These are phyloP conservation scores for Apostasia ramifera DNA, from an alignment of 106 monocot species.

Conservation along the genomic window DNA sequence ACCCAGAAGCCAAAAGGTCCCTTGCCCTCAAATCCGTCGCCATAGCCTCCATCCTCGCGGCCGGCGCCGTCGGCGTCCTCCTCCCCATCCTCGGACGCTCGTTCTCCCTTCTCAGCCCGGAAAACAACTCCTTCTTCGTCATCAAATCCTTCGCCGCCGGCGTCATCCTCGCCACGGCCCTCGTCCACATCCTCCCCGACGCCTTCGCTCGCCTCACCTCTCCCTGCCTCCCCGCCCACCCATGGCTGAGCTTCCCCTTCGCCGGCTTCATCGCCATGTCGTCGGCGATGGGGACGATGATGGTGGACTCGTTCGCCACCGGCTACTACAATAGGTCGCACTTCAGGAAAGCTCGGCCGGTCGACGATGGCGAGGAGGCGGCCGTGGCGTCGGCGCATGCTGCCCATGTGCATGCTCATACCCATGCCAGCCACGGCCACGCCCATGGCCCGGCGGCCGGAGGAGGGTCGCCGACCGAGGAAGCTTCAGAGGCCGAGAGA, in stretches of 20 bases:
- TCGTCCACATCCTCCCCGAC: constrained; percentile 57
- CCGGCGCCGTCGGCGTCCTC: constrained; percentile 39
- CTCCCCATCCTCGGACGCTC: constrained; percentile 41
- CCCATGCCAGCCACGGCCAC: constrained; percentile 45
- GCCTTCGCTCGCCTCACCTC: constrained; percentile 52
- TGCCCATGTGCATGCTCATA: constrained; percentile 26
- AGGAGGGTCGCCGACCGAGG: constrained; percentile 3
- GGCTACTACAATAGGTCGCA: constrained; percentile 40
- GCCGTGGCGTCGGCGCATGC: constrained; percentile 5
- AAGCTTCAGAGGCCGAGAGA: constrained; percentile 16
- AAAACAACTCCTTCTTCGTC: constrained; percentile 37
- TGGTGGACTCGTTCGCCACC: constrained; percentile 57
- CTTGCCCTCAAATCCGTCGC: constrained; percentile 42
- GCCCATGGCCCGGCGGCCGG: constrained; percentile 27
- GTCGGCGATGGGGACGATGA: constrained; percentile 59
- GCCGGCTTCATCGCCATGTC: constrained; percentile 62
- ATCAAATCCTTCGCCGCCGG: constrained; percentile 65
- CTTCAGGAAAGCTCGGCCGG: constrained; percentile 37
- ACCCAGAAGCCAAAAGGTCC: background rate
- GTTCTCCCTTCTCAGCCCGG: constrained; percentile 27
- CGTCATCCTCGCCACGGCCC: constrained; percentile 56
- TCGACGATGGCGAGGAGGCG: constrained; percentile 17
- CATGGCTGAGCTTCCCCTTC: constrained; percentile 57
- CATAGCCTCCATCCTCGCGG: constrained; percentile 45
- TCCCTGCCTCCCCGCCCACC: constrained; percentile 31